Conservation (phyloP, 192 early-diverging fungal genomes). For the Coemansia sp. region DNA sequence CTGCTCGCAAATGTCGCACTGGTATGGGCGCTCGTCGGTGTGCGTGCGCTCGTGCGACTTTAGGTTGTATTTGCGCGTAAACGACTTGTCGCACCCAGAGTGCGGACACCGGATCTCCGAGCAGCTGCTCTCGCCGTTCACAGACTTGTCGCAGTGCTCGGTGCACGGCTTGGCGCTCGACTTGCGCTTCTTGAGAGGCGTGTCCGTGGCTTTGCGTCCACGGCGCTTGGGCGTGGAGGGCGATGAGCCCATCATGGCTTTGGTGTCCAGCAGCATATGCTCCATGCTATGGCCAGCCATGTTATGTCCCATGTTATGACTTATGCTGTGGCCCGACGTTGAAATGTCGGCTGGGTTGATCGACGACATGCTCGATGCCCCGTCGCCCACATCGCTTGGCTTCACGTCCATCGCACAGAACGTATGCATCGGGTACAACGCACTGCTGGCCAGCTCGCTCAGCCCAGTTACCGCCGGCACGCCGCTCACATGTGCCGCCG, state of each 20-base stretch:
- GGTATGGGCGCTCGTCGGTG: conserved; percentile 71
- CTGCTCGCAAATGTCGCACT: conserved; percentile 62
- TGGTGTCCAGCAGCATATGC: conserved; percentile 8
- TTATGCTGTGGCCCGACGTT: not conserved
- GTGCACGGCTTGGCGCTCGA: conserved; percentile 4
- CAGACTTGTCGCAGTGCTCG: not conserved
- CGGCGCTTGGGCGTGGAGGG: conserved; percentile 19
- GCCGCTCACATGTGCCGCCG: not conserved
- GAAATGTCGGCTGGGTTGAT: conserved; percentile 28
- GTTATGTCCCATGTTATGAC: too few relatives aligned
- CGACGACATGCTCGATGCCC: not conserved
- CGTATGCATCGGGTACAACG: conserved; percentile 8
- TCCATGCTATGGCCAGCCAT: not conserved
- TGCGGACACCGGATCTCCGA: conserved; percentile 58
- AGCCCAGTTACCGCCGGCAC: not conserved
- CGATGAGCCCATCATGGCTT: not conserved
- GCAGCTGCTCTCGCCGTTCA: conserved; percentile 19
- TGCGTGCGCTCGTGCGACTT: conserved; percentile 82
- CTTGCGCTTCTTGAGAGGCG: conserved; percentile 27
- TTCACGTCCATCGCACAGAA: conserved; percentile 13
- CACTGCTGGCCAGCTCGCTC: conserved; percentile 8
- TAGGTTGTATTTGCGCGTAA: conserved; percentile 86
- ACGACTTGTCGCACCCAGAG: conserved; percentile 78
- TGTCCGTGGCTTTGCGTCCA: conserved; percentile 4
- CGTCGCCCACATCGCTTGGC: not conserved